Evolutionary conservation across 2,329 filamentous ascomycete genomes (phyloP).

Genomic region (Cytospora piceae): DNA sequence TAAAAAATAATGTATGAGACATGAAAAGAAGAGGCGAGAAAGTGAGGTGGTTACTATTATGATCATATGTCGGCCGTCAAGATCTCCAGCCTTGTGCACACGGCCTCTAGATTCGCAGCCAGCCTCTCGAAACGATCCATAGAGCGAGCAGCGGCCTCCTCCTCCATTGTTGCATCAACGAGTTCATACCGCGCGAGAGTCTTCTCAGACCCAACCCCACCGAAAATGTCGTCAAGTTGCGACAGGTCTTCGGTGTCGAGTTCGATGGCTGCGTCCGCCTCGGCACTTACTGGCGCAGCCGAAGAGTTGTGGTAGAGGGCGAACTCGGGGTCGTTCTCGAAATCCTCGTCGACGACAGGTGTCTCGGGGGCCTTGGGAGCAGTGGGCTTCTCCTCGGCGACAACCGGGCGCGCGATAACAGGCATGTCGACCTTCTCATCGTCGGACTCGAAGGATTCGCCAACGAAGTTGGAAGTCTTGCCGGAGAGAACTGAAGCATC

Average conservation of each 20-base stretch:
- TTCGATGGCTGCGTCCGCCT: constrained; percentile 40
- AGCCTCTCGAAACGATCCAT: constrained; percentile 57
- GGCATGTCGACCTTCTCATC: constrained; percentile 62
- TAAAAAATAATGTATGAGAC: background rate
- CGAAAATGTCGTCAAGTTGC: constrained; percentile 50
- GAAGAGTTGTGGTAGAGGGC: constrained; percentile 59
- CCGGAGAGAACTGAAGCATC: constrained; percentile 68
- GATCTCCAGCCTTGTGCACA: constrained; percentile 43
- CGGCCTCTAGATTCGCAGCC: constrained; percentile 44
- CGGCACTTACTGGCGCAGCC: constrained; percentile 33
- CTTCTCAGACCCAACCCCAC: constrained; percentile 67
- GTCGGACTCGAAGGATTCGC: constrained; percentile 47
- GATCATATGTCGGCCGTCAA: constrained; percentile 40
- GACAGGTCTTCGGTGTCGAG: constrained; percentile 49
- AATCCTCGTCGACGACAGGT: constrained; percentile 53
- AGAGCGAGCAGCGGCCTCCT: constrained; percentile 47
- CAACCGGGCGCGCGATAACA: constrained; percentile 50
- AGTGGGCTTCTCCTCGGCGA: constrained; percentile 42
- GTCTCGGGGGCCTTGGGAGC: constrained; percentile 36
- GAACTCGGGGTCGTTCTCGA: constrained; percentile 66
- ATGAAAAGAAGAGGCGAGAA: background rate
- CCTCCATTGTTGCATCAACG: constrained; percentile 60
- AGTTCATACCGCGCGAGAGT: constrained; percentile 64
- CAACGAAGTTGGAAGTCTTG: constrained; percentile 64
- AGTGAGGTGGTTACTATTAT: background rate